Evolutionary conservation across 2,329 filamentous ascomycete species (phyloP), one percentile per base, ranked within the genome.

Genomic region (Escovopsis weberi): DNA sequence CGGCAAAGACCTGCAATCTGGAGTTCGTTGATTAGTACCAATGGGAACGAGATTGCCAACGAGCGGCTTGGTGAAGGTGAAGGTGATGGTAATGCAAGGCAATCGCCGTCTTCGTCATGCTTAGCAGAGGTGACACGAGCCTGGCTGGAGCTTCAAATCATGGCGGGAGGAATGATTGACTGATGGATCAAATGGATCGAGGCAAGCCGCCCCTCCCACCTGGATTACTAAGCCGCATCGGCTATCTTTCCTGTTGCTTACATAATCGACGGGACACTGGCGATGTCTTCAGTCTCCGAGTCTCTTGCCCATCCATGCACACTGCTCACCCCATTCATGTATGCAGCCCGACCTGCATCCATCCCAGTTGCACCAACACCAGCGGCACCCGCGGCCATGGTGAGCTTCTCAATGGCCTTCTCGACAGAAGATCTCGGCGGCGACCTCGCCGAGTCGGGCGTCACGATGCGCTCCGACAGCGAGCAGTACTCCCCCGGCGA

Each of bases 391-490:
- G 15, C 9, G 34, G 23, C 23, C 19, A 30, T 33, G 26, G 33
- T 33, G 37, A 37, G 43, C 33, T 33, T 43, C 48, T 53, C 45
- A 45, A 81, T 79, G 76, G 64, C 74, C 39, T 68, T 79, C 75
- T 64, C 74, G 39, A 68, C 78, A 49, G 67, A 77, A 45, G 68
- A 67, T 36, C 46, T 54, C 23, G 50, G 55, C 32, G 67, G 74
- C 53, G 69, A 73, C 51, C 72, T 87, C 56, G 71, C 79, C 59
- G 78, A 81, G 59, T 86, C 81, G 44, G 76, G 78, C 63, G 70
- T 86, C 56, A 88, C 82, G 42, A 82, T 88, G 55, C 80, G 73
- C 51, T 87, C 84, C 40, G 85, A 91, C 68, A 86, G 80, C 68
- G 84, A 89, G 64, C 81, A 81, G 60, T 89, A 91, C 64, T 81